Evolutionary conservation across 352 stramenopile species (phyloP), one percentile per base, ranked within the genome.

Genomic region (Paralagenidium karlingii): DNA sequence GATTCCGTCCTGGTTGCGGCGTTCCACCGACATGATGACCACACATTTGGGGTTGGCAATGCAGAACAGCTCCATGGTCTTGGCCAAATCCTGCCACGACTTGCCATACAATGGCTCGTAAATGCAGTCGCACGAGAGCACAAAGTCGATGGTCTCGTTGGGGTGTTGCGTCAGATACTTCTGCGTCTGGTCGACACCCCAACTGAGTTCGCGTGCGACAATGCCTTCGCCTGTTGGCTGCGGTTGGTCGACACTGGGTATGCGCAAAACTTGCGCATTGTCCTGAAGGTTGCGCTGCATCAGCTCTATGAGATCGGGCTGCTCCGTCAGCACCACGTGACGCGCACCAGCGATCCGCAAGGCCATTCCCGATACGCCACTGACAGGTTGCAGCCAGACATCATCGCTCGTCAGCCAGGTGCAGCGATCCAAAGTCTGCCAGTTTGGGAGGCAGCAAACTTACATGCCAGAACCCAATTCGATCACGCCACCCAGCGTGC

Each of bases 61-160:
- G 38, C 76, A 86, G 13, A 93, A 26, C 8, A 74, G 55, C 45
- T 92, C 69, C 64, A 97, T 93, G 1, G 78, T 86, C 51, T 94
- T 68, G 15, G 82, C 83, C 24, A 97, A 49, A 11, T 60, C 58
- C 32, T 76, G 59, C 86, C 86, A 97, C 11, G 75, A 90, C 42
- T 83, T 66, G 40, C 90, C 90, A 53, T 97, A 97, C 19, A 97
- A 61, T 30, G 85, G 86, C 58, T 96, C 78, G 58, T 95, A 97
- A 37, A 97, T 84, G 63, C 87, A 97, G 60, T 97, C 90, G 50
- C 87, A 97, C 38, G 90, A 94, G 5, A 97, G 55, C 34, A 96
- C 80, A 28, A 96, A 60, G 42, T 97, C 85, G 51, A 97, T 82
- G 15, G 55, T 51, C 28, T 82, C 69, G 18, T 61, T 40, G 1